Conservation (phyloP, 164 flowering plant species). For the Echeveria elegans region DNA sequence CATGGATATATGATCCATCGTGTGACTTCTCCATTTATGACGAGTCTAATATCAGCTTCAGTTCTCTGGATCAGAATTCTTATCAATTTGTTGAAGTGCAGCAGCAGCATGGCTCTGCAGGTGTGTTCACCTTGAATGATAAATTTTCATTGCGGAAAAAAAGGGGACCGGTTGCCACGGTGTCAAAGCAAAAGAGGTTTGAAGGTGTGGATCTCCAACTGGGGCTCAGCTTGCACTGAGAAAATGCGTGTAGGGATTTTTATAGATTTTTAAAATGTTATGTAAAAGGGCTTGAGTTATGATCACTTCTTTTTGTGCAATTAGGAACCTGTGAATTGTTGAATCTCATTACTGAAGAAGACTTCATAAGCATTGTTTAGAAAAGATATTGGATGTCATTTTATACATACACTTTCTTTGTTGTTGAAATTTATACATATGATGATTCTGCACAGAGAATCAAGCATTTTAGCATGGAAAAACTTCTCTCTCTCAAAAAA, state of each 20-base stretch:
- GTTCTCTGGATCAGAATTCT: conserved; percentile 4
- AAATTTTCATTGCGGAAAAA: conserved; percentile 16
- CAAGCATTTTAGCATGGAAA: not conserved
- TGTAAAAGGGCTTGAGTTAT: not conserved
- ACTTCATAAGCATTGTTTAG: not conserved
- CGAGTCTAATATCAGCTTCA: conserved; percentile 54
- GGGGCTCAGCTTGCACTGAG: conserved; percentile 24
- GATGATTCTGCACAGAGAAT: not conserved
- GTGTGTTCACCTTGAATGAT: conserved; percentile 25
- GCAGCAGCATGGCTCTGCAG: conserved; percentile 21
- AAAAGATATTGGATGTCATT: not conserved
- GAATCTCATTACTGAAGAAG: not conserved
- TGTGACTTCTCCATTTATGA: conserved; percentile 22
- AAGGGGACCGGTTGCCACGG: conserved; percentile 22
- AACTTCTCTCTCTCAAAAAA: not conserved
- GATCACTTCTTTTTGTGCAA: not conserved
- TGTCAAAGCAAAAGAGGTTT: conserved; percentile 22
- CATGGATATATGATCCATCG: conserved; percentile 37
- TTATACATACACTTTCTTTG: not conserved
- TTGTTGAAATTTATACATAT: no score
- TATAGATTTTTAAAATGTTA: not conserved
- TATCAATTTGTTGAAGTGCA: conserved; percentile 1
- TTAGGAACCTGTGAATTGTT: not conserved
- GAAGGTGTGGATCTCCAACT: conserved; percentile 42
- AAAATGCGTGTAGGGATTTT: not conserved